Conservation (phyloP, 2,329 filamentous ascomycete genomes). For the Fusarium heterosporum region DNA sequence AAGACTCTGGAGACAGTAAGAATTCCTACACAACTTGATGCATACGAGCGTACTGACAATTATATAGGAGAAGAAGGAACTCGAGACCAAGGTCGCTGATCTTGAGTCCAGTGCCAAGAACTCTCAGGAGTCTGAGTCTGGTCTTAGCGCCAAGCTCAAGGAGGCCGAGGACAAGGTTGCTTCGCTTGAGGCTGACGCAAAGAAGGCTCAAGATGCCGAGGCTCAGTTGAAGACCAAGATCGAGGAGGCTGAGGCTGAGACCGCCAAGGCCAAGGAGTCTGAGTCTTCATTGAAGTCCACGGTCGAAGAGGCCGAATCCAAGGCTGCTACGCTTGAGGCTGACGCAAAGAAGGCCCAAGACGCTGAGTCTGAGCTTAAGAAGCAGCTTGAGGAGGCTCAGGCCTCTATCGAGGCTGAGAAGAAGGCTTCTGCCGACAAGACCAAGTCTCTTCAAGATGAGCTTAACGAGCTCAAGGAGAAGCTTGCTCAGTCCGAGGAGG, state of each 20-base stretch:
- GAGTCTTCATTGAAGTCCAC: slow-evolving; percentile 39
- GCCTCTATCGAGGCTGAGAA: slow-evolving; percentile 28
- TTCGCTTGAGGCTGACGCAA: slow-evolving; percentile 8
- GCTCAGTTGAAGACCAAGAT: slow-evolving; percentile 25
- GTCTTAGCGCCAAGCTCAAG: slow-evolving; percentile 39
- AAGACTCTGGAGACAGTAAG: slow-evolving; percentile 50
- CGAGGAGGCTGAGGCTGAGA: slow-evolving; percentile 30
- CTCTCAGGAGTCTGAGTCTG: slow-evolving; percentile 37
- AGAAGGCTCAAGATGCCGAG: slow-evolving; percentile 26
- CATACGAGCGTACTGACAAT: slow-evolving; percentile 17
- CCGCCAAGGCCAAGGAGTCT: slow-evolving; percentile 34
- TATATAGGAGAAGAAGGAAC: slow-evolving; percentile 42
- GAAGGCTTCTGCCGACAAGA: slow-evolving; percentile 36
- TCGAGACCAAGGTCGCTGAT: slow-evolving; percentile 35
- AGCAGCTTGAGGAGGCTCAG: slow-evolving; percentile 40
- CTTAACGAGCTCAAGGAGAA: slow-evolving; percentile 38
- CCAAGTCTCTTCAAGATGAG: slow-evolving; percentile 33
- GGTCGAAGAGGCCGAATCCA: slow-evolving; percentile 24
- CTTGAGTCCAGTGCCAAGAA: slow-evolving; percentile 34
- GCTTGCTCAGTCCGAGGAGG: slow-evolving; percentile 29
- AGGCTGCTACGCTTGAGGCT: slow-evolving; percentile 19
- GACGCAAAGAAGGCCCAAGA: slow-evolving; percentile 23
- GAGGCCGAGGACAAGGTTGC: slow-evolving; percentile 25
- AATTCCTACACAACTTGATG: neutral
- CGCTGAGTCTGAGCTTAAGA: slow-evolving; percentile 33